Evolutionary conservation across 2,329 filamentous ascomycete genomes (phyloP), one percentile per base, ranked within the genome.

Genomic region (Xylariaceae sp.): DNA sequence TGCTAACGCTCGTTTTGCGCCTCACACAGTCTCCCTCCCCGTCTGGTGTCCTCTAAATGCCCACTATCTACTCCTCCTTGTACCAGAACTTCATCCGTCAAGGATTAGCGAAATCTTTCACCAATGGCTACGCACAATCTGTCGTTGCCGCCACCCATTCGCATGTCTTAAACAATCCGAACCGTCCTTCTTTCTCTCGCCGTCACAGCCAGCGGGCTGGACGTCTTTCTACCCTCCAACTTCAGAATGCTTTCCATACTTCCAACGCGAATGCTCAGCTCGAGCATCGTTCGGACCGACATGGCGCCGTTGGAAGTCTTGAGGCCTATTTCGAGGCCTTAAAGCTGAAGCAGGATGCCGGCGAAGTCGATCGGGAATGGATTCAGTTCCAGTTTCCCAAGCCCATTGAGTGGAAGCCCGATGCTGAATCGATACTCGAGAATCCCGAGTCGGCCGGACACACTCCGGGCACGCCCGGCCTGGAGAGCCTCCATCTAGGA

Each of bases 51-150:
- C 85, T 83, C 90, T 96, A 95, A 96, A 97, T 97, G 93, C 85
- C 85, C 77, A 85, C 85, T 77, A 85, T 86, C 72, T 87, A 86
- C 76, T 86, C 84, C 64, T 84, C 82, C 73, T 78, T 88, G 66
- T 87, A 86, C 77, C 82, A 85, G 78, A 87, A 83, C 81, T 90
- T 97, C 82, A 91, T 96, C 86, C 93, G 94, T 82, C 90, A 93
- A 84, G 92, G 90, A 88, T 89, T 97, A 79, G 88, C 90, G 73
- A 97, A 97, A 81, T 92, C 92, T 72, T 89, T 97, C 76, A 93
- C 91, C 75, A 91, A 97, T 85, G 93, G 93, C 78, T 97, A 97
- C 84, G 92, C 92, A 70, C 93, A 97, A 76, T 96, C 92, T 65
- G 88, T 97, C 78, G 92, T 99, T 78, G 94, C 94, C 72, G 93